Evolutionary conservation across 1,139 yeast species (phyloP), one percentile per base, ranked within the genome.

Genomic region (Arxiozyma heterogenica): DNA sequence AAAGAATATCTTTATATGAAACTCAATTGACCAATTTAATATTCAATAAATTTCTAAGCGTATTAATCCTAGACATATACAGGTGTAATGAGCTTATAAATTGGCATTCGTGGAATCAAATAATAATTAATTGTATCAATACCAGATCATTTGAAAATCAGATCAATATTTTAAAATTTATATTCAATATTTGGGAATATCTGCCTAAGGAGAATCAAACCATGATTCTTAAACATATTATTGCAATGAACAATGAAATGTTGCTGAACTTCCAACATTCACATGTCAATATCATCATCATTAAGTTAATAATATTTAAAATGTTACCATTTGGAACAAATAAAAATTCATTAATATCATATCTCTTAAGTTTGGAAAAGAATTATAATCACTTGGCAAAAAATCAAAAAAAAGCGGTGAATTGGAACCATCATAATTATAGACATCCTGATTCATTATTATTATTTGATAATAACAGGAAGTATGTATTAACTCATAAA

Each of bases 1-100:
- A 59, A 1, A 59, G 51, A 22, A 58, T 64, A 15, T 59, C 69
- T n/a, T 68, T 70, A n/a, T 61, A 66, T 52, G 69, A 68, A 52
- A 57, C 56, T 18, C 51, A 53, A 42, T 47, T 60, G 39, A 66
- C 68, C 1, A 65, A 63, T 46, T 55, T 66, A 27, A 52, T 66
- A n/a, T 67, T 59, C 51, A 66, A 68, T 51, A 64, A 65, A 51
- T 43, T 65, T 8, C 49, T 68, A 8, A 64, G 61, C 41, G 59
- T 57, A 47, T 56, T 64, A 18, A 42, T 61, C 9, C 7, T 43
- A 9, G 41, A 42, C 38, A 22, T 27, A 21, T 30, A 43, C 15
- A 60, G 61, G 23, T 64, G 60, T 50, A 25, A 18, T 17, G 20
- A 51, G 11, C 58, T 63, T 45, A 38, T 66, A 21, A 51, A 62